Evolutionary conservation across 73 alveolate genomes (phyloP).

Genomic region (Stentor coeruleus): DNA sequence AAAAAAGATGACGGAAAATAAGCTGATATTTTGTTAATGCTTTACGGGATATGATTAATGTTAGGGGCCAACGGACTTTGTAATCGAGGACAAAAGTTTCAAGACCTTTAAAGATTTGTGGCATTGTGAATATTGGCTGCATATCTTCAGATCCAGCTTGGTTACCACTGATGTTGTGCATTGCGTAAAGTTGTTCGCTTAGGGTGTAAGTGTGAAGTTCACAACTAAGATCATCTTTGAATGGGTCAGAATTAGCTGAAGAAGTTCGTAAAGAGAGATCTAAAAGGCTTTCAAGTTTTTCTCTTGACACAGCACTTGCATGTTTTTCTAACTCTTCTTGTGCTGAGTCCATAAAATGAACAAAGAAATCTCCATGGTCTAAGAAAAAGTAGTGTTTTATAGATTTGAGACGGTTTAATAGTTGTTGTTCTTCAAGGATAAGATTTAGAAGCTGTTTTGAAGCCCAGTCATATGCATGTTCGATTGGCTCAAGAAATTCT

Average conservation of each 20-base stretch:
- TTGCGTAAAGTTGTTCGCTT: slow-evolving; percentile 48
- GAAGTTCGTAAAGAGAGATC: slow-evolving; percentile 79
- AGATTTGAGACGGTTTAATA: slow-evolving; percentile 56
- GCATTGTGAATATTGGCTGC: background rate
- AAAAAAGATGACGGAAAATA: slow-evolving; percentile 86
- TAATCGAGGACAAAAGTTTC: slow-evolving; percentile 79
- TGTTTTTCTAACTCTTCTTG: slow-evolving; percentile 51
- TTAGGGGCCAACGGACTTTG: slow-evolving; percentile 83
- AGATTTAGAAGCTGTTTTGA: slow-evolving; percentile 44
- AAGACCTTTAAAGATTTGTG: slow-evolving; percentile 48
- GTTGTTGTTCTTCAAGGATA: slow-evolving; percentile 47
- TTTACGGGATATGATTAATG: slow-evolving; percentile 68
- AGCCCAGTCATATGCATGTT: slow-evolving; percentile 60
- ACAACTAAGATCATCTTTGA: slow-evolving; percentile 71
- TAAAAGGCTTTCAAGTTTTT: slow-evolving; percentile 55
- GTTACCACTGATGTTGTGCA: slow-evolving; percentile 46
- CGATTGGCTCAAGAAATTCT: slow-evolving; percentile 53
- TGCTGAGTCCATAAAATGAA: slow-evolving; percentile 72
- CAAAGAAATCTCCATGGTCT: slow-evolving; percentile 68
- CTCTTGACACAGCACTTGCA: slow-evolving; percentile 43
- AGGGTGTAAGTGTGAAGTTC: slow-evolving; percentile 60
- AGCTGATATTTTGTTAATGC: slow-evolving; percentile 81
- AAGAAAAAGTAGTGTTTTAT: slow-evolving; percentile 71
- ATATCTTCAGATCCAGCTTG: background rate
- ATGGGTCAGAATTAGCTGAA: slow-evolving; percentile 66